Base-by-base conservation (phyloP, 2,329 filamentous ascomycete species). In the Aspergillus fumigatiaffinis region DNA sequence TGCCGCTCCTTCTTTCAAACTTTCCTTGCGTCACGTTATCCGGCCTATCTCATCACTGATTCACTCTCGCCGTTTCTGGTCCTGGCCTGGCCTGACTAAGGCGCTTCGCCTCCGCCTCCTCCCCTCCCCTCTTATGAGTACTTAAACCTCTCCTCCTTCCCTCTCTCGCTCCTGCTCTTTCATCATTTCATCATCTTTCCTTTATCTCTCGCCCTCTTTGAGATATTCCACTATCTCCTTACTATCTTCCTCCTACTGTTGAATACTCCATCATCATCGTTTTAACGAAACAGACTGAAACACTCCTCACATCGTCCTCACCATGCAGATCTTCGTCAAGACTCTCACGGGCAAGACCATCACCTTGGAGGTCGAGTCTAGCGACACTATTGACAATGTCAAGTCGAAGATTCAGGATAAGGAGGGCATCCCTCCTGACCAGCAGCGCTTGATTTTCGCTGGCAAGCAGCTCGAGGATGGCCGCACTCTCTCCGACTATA, bases 311-410 rank as follows among this genome's bases (percentile, higher is more conserved):
- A 57, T 68, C 58, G 41, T 64, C 72, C 74, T 65, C 78, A 87
- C 66, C 77, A 95, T 96, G 92, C 92, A 96, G 85, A 96, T 97
- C 84, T 97, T 96, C 79, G 92, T 96, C 72, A 96, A 96, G 88
- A 96, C 92, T 69, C 85, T 87, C 54, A 87, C 85, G 61, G 84
- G 84, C 68, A 87, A 80, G 75, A 80, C 78, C 65, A 81, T 81
- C 74, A 78, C 72, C 60, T 72, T 76, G 60, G 79, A 81, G 77
- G 79, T 80, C 57, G 77, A 79, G 67, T 78, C 77, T 35, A 73
- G 69, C 65, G 77, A 79, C 60, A 74, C 73, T 56, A 76, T 78
- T 77, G 80, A 84, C 65, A 83, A 81, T 59, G 81, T 82, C 63
- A 83, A 84, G 77, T 79, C 78, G 59, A 84, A 84, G 73, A 84